A percentile compares a stretch with the other conserved stretches of the same genome.
Conservation (phyloP, 768 basidiomycete species). For the Naganishia antarctica region DNA sequence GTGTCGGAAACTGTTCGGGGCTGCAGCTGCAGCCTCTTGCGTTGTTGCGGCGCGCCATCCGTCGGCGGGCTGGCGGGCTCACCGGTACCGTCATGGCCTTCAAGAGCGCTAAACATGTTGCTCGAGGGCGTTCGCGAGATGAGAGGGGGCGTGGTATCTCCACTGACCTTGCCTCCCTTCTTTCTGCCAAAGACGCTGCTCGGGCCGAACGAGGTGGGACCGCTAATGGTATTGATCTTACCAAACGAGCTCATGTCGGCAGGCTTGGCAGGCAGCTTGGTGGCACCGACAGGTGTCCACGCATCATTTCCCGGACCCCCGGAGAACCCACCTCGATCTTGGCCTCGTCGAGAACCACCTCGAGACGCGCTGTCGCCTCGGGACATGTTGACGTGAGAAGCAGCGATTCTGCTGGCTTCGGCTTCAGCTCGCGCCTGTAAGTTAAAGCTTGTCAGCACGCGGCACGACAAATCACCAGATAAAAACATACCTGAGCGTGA, state of each 20-base stretch:
- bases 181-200: constrained; percentile 74
- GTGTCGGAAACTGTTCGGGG: constrained; percentile 70
- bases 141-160: constrained; percentile 58
- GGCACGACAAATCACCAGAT: not conserved
- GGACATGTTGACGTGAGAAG: constrained; percentile 58
- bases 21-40: constrained; percentile 67
- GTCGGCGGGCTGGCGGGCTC: constrained; percentile 40
- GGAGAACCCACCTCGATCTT: constrained; percentile 56
- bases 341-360: constrained; percentile 81
- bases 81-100: constrained; percentile 55
- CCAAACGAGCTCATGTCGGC: constrained; percentile 84
- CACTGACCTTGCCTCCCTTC: constrained; percentile 57
- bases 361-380: constrained; percentile 74
- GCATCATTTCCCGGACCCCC: constrained; percentile 67
- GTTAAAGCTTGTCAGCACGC: not conserved
- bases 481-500: constrained; percentile 67
- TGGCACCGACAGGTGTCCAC: constrained; percentile 73
- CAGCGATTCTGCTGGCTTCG: constrained; percentile 56
- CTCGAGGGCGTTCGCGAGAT: constrained; percentile 74
- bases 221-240: constrained; percentile 57
- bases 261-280: constrained; percentile 62
- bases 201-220: constrained; percentile 71
- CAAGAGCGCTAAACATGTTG: constrained; percentile 86
- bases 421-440: constrained; percentile 26
- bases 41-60: constrained; percentile 56